Percentiles rank a stretch among this genome's conserved stretches.
Conservation (phyloP, 73 alveolate species). For the Stentor coeruleus region DNA sequence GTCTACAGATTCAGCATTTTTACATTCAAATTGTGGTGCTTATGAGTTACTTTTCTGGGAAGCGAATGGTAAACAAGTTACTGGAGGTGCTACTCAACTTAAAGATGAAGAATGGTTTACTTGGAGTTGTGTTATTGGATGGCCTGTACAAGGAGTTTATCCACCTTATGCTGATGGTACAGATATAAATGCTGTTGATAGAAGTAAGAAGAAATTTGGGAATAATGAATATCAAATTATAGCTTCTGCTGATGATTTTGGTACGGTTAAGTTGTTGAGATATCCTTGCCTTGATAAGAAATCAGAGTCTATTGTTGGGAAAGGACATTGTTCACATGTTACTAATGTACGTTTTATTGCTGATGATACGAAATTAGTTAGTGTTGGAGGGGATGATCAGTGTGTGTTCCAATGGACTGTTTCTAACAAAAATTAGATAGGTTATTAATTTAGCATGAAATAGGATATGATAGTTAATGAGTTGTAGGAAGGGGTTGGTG, state of each 20-base stretch:
- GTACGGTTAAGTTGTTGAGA: constrained; percentile 78
- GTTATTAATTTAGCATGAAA: not conserved
- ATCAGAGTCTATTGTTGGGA: constrained; percentile 51
- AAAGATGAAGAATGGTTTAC: constrained; percentile 92
- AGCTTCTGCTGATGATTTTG: constrained; percentile 83
- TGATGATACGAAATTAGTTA: constrained; percentile 59
- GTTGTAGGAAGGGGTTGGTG: too few relatives aligned
- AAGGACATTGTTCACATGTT: constrained; percentile 71
- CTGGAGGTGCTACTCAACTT: constrained; percentile 67
- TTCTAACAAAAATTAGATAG: not conserved
- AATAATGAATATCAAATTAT: constrained; percentile 60
- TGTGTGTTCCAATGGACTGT: constrained; percentile 85
- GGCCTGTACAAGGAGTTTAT: constrained; percentile 93
- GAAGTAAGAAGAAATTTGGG: constrained; percentile 59
- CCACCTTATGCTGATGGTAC: constrained; percentile 84
- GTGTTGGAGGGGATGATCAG: constrained; percentile 91
- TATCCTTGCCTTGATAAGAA: constrained; percentile 74
- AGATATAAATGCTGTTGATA: constrained; percentile 89
- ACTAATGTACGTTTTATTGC: constrained; percentile 70
- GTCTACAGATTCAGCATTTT: constrained; percentile 69
- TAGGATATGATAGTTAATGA: too few relatives aligned
- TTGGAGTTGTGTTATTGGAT: constrained; percentile 87
- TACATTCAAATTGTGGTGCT: constrained; percentile 81
- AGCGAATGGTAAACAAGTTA: constrained; percentile 71
- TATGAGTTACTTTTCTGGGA: constrained; percentile 87